These are phyloP conservation scores for Wickerhamiella cacticola DNA, from an alignment of 805 yeast genomes.

Conservation along the genomic window DNA sequence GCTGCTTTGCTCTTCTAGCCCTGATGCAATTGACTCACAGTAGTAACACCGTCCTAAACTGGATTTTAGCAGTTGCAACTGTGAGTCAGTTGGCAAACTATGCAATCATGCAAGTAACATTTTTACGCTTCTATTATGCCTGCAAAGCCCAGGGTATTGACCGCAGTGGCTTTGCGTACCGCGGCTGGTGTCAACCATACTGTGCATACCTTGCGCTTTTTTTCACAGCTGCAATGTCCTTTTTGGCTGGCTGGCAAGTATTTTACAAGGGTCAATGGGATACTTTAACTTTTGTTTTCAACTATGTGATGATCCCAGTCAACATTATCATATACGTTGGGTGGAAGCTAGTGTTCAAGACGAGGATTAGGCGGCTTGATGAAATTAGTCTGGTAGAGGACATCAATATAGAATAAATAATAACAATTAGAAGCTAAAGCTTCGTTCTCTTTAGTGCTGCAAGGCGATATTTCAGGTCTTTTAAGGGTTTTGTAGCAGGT, in stretches of 20 bases:
- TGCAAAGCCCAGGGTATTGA: constrained; percentile 42
- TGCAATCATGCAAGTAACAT: constrained; percentile 45
- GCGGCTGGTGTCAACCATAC: constrained; percentile 52
- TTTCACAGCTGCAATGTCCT: constrained; percentile 39
- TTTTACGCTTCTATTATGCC: constrained; percentile 50
- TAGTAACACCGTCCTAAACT: constrained; percentile 53
- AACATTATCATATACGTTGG: constrained; percentile 36
- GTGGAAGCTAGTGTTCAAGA: constrained; percentile 43
- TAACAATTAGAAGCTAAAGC: constrained; percentile 16
- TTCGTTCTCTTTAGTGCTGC: constrained; percentile 37
- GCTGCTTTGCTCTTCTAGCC: constrained; percentile 50
- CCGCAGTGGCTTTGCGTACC: constrained; percentile 37
- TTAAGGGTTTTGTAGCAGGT: constrained; percentile 70
- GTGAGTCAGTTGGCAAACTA: constrained; percentile 56
- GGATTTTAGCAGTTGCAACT: constrained; percentile 63
- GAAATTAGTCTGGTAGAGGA: constrained; percentile 39
- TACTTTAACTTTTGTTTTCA: constrained; percentile 48
- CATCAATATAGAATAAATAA: background rate
- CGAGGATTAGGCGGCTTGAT: constrained; percentile 35
- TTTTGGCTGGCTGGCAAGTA: constrained; percentile 56
- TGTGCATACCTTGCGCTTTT: constrained; percentile 39
- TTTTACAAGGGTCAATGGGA: constrained; percentile 59
- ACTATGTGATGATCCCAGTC: constrained; percentile 59
- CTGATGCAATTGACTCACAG: constrained; percentile 49
- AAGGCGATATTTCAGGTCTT: constrained; percentile 71